Percentiles rank a stretch among this genome's conserved stretches.
phyloP scores from a whole-genome alignment of 768 basidiomycete species.

The Mrakia blollopis region DNA sequence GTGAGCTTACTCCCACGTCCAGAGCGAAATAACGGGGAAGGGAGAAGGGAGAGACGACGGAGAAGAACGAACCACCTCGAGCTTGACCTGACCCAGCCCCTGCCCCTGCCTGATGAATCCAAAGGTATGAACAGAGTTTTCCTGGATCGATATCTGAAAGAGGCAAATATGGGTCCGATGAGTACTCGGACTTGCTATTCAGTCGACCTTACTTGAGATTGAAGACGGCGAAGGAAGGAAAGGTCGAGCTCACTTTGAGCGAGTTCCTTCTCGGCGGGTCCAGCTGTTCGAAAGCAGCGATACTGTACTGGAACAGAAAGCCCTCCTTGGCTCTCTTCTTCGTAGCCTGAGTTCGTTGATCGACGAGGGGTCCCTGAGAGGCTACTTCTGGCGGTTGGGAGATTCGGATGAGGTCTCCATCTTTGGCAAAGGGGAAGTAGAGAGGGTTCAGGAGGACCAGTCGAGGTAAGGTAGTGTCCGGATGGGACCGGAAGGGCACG shows the following conservation, averaged over 20 bases:
- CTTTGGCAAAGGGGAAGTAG: slow-evolving; percentile 20
- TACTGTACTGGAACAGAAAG: slow-evolving; percentile 13
- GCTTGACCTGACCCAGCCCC: slow-evolving; percentile 5
- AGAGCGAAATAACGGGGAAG: background rate
- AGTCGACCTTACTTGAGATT: too few species aligned
- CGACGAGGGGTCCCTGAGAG: background rate
- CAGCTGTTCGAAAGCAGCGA: slow-evolving; percentile 10
- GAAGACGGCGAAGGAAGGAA: background rate
- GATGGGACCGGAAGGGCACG: slow-evolving; percentile 11
- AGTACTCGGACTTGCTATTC: too few species aligned
- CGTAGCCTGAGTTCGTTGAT: background rate
- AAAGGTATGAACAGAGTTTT: slow-evolving; percentile 1
- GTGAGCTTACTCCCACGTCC: background rate
- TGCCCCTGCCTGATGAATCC: too few species aligned
- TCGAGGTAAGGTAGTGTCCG: slow-evolving; percentile 11
- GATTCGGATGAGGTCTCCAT: slow-evolving; percentile 20
- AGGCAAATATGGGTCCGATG: too few species aligned
- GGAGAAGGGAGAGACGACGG: background rate
- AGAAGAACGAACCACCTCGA: slow-evolving; percentile 21
- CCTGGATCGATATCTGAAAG: slow-evolving; percentile 14
- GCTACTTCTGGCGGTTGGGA: background rate
- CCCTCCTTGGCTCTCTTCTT: slow-evolving; percentile 11
- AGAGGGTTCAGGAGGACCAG: slow-evolving; percentile 29
- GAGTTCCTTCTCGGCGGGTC: slow-evolving; percentile 1
- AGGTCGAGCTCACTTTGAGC: background rate